These are phyloP conservation scores for Aspergillus alliaceus DNA, from an alignment of 2,329 filamentous ascomycete species.

Conservation along the genomic window DNA sequence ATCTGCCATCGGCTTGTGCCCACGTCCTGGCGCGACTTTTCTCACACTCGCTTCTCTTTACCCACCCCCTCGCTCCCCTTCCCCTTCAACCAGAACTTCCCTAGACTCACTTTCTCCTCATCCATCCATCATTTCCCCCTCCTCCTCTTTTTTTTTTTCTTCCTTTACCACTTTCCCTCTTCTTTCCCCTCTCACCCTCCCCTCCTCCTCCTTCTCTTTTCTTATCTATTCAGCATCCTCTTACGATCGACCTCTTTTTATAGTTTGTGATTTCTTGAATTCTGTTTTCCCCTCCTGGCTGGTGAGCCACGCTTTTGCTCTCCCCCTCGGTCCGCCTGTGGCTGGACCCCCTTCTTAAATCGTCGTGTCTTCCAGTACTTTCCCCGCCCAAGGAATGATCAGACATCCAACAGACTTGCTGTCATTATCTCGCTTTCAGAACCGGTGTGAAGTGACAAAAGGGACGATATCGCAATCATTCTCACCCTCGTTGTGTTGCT, in stretches of 20 bases:
- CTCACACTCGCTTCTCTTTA: conserved; percentile 14
- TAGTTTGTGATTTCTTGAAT: conserved; percentile 19
- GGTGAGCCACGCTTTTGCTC: conserved; percentile 11
- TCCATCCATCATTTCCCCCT: conserved; percentile 16
- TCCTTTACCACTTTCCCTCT: conserved; percentile 11
- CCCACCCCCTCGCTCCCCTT: conserved; percentile 19
- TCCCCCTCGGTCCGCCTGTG: conserved; percentile 36
- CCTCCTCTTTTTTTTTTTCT: conserved; percentile 19
- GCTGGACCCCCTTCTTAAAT: conserved; percentile 37
- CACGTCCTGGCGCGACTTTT: conserved; percentile 21
- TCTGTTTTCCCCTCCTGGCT: conserved; percentile 2
- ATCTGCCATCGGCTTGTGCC: conserved; percentile 20
- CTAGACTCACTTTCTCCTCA: conserved; percentile 18
- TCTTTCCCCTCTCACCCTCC: conserved; percentile 14
- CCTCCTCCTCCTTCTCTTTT: conserved; percentile 18
- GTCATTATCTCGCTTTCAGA: conserved; percentile 43
- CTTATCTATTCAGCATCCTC: conserved; percentile 14
- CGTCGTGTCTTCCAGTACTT: conserved; percentile 22
- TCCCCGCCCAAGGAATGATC: conserved; percentile 45
- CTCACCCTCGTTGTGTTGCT: conserved; percentile 27
- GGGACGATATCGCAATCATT: conserved; percentile 38
- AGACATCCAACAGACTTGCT: conserved; percentile 40
- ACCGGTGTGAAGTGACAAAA: conserved; percentile 43
- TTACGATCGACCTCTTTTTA: conserved; percentile 13
- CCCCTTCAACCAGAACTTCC: conserved; percentile 21